Evolutionary conservation across 2,329 filamentous ascomycete genomes (phyloP), one percentile per base, ranked within the genome.

Genomic region (Fusarium sacchari): DNA sequence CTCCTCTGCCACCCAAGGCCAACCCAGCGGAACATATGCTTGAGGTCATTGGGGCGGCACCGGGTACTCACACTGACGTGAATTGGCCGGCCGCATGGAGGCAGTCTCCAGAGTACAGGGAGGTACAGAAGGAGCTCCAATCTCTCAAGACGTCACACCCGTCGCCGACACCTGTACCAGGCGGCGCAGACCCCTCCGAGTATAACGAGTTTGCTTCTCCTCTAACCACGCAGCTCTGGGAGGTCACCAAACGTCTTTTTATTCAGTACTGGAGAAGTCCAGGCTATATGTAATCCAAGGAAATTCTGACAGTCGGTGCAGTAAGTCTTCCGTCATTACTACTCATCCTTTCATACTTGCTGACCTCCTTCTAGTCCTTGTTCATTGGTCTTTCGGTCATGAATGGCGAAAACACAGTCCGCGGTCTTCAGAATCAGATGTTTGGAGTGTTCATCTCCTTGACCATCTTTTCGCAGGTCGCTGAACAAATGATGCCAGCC

Each of bases 11-110:
- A 2, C 73, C 82, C 6, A 86, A 86, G 20, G 89, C 88, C 11
- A 93, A 93, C 68, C 91, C 91, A 2, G 91, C 91, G 0, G 91
- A 93, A 77, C 92, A 88, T 82, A 92, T 93, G 89, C 84, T 93
- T 6, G 79, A 83, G 28, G 81, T 82, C 22, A 81, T 81, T 43
- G 78, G 79, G 3, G 80, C 77, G 10, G 86, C 90, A 64, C 85
- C 88, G 30, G 84, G 86, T 28, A 84, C 85, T 26, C 89, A 80
- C 8, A 79, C 80, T 0, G 79, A 83, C 13, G 71, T 80, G 3
- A 84, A 88, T 30, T 82, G 81, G 81, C 76, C 72, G 39, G 76
- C 77, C 26, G 75, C 79, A 9, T 86, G 83, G 84, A 81, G 79
- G 5, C 63, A 75, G 2, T 81, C 79, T 32, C 64, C 77, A 0